phyloP scores from a whole-genome alignment of 164 flowering plant genomes.

The Vitis rupestris region DNA sequence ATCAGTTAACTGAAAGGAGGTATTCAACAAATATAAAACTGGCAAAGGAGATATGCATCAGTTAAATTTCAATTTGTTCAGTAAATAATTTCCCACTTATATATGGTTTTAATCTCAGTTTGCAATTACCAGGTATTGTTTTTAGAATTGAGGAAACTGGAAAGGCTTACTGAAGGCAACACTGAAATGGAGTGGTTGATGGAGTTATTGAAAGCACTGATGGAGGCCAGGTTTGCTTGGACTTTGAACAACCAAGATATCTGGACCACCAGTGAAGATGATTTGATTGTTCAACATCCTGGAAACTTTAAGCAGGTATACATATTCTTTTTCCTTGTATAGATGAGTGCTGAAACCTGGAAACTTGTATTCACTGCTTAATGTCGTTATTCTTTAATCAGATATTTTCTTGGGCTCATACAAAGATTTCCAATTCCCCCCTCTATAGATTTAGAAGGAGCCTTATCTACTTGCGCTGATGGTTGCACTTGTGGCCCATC shows the following conservation, averaged over 20 bases:
- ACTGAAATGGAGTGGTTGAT: slow-evolving; percentile 41
- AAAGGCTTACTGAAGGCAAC: slow-evolving; percentile 41
- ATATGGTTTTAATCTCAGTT: not conserved
- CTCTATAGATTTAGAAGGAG: not conserved
- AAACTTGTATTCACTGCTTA: not conserved
- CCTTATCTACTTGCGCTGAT: not conserved
- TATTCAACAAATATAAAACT: not conserved
- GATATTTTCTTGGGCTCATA: not conserved
- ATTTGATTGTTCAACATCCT: slow-evolving; percentile 17
- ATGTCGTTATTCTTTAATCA: not conserved
- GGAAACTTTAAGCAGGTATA: slow-evolving; percentile 43
- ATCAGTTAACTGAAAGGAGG: too few relatives aligned
- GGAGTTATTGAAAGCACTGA: slow-evolving; percentile 42
- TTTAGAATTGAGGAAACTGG: slow-evolving; percentile 46
- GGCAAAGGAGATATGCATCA: not conserved
- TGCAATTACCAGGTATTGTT: slow-evolving; percentile 48
- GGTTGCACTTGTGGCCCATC: not conserved
- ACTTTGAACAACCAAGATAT: slow-evolving; percentile 34
- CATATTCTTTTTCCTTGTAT: not conserved
- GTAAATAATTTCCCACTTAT: not conserved
- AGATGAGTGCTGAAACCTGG: not conserved
- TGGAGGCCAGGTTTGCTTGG: slow-evolving; percentile 45
- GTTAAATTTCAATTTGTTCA: too few relatives aligned
- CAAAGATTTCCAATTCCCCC: not conserved
- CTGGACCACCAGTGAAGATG: slow-evolving; percentile 27